Conservation (phyloP, 2,329 filamentous ascomycete genomes). For the Hypoxylon sp. region DNA sequence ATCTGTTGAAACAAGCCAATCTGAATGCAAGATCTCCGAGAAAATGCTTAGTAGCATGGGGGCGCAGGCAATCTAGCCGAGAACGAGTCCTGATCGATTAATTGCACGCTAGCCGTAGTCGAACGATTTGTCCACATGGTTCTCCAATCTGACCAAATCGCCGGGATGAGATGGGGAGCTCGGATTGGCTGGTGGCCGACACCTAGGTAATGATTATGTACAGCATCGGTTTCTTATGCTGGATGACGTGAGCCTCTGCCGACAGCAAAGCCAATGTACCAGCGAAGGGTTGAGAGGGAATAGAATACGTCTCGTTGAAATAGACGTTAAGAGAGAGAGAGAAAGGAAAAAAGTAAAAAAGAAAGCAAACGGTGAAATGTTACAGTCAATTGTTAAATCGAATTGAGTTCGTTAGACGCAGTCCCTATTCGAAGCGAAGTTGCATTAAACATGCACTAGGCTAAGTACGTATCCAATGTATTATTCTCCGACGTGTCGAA, state of each 20-base stretch:
- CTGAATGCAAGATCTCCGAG: constrained; percentile 44
- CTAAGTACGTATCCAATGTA: constrained; percentile 23
- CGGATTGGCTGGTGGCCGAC: constrained; percentile 34
- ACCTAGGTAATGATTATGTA: constrained; percentile 16
- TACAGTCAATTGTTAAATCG: constrained; percentile 1
- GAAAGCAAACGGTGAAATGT: neutral
- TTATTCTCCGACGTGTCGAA: constrained; percentile 39
- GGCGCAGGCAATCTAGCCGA: constrained; percentile 43
- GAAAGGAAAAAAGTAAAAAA: too few relatives aligned
- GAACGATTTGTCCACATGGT: constrained; percentile 43
- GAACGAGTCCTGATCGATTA: constrained; percentile 40
- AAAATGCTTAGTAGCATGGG: constrained; percentile 39
- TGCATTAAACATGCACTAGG: constrained; percentile 16
- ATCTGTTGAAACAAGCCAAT: constrained; percentile 43
- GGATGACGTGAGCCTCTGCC: constrained; percentile 30
- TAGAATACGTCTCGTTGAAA: neutral
- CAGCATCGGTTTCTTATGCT: constrained; percentile 7
- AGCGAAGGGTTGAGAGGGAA: neutral
- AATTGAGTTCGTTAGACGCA: constrained; percentile 3
- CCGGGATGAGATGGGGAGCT: constrained; percentile 38
- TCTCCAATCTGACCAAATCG: constrained; percentile 43
- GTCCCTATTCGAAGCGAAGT: constrained; percentile 16
- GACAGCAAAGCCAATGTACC: neutral
- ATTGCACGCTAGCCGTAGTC: constrained; percentile 42
- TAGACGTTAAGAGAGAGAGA: neutral